Percentiles rank a stretch among this genome's conserved stretches.
phyloP scores from a whole-genome alignment of 2,329 filamentous ascomycete species.

The Leptoxyphium fumago region DNA sequence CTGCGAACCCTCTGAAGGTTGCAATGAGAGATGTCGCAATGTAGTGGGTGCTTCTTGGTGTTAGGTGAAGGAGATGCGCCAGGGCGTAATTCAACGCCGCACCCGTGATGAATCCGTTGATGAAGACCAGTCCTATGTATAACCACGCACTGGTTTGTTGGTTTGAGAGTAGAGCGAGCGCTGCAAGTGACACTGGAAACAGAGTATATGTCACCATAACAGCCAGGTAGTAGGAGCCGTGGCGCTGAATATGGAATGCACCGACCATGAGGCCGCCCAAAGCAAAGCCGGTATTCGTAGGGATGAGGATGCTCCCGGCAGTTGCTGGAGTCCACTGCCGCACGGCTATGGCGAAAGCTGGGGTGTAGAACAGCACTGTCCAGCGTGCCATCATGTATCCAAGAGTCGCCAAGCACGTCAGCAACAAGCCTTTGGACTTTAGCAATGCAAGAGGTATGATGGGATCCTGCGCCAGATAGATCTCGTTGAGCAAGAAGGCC shows the following conservation, averaged over 20 bases:
- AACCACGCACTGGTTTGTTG: slow-evolving; percentile 34
- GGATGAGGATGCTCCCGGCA: slow-evolving; percentile 62
- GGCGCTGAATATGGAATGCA: slow-evolving; percentile 57
- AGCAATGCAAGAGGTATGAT: slow-evolving; percentile 62
- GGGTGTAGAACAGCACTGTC: slow-evolving; percentile 67
- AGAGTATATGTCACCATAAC: slow-evolving; percentile 38
- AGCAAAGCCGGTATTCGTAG: slow-evolving; percentile 69
- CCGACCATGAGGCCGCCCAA: slow-evolving; percentile 59
- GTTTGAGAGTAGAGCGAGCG: slow-evolving; percentile 42
- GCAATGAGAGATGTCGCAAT: slow-evolving; percentile 61
- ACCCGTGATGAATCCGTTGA: slow-evolving; percentile 60
- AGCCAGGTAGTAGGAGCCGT: slow-evolving; percentile 53
- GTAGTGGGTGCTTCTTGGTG: slow-evolving; percentile 50
- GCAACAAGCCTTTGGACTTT: slow-evolving; percentile 51
- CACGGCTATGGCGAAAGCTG: slow-evolving; percentile 65
- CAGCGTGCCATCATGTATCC: slow-evolving; percentile 71
- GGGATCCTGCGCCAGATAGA: slow-evolving; percentile 48
- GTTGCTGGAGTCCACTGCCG: slow-evolving; percentile 53
- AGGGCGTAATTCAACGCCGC: slow-evolving; percentile 67
- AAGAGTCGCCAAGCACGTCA: slow-evolving; percentile 61
- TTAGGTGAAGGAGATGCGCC: slow-evolving; percentile 64
- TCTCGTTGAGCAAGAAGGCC: slow-evolving; percentile 46
- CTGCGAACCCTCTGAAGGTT: slow-evolving; percentile 70
- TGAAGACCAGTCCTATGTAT: slow-evolving; percentile 48
- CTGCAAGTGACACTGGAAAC: slow-evolving; percentile 46